These are phyloP conservation scores for Rubus idaeus DNA, from an alignment of 306 rosid genomes.

Conservation along the genomic window DNA sequence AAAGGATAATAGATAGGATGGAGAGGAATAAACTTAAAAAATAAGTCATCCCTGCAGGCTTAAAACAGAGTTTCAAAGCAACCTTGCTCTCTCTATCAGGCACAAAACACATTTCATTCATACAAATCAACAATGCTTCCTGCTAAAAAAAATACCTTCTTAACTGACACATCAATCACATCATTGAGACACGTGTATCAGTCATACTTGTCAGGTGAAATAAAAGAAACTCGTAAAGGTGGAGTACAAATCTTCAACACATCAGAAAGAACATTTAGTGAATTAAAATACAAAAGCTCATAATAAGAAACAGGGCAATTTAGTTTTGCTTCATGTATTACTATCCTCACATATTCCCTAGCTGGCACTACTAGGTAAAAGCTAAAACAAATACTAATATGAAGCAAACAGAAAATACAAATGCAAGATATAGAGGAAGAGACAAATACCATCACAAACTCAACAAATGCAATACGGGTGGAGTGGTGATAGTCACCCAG, in stretches of 20 bases:
- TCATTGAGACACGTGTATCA: neutral
- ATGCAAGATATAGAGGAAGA: constrained; percentile 13
- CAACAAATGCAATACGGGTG: constrained; percentile 96
- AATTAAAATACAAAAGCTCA: neutral
- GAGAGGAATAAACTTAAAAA: neutral
- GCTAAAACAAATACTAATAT: neutral
- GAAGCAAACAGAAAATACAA: neutral
- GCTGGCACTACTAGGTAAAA: neutral
- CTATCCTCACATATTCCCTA: neutral
- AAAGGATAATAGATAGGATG: neutral
- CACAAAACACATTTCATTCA: neutral
- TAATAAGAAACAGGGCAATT: neutral
- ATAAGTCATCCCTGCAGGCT: neutral
- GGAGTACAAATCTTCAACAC: neutral
- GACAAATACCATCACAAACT: constrained; percentile 72
- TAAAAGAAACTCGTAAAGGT: neutral
- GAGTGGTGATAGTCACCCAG: constrained; percentile 99
- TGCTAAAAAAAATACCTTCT: neutral
- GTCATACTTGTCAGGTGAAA: constrained; percentile 3
- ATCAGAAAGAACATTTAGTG: neutral
- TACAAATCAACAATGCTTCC: neutral
- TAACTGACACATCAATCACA: neutral
- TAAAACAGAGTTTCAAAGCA: constrained; percentile 2
- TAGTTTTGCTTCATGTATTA: neutral
- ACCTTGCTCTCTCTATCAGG: neutral